Evolutionary conservation across 225 moss, liverwort and hornwort species (phyloP).

Genomic region (Rhytidiadelphus loreus): DNA sequence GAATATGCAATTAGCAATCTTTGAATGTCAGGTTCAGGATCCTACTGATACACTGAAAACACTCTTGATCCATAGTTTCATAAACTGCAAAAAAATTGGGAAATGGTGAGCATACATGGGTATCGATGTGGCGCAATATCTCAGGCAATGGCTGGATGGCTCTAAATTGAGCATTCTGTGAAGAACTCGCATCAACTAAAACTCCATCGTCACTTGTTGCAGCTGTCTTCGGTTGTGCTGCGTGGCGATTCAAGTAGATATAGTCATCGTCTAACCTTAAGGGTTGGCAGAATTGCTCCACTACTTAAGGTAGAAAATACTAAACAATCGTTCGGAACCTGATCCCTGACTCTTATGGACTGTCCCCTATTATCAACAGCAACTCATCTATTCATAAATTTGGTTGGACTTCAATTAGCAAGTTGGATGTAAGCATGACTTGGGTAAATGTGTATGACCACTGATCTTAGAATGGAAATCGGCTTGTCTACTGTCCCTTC

Average conservation of each 20-base stretch:
- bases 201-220: neutral
- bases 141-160: conserved; percentile 76
- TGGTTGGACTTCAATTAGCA: neutral
- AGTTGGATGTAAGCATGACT: neutral
- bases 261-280: neutral
- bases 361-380: neutral
- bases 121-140: conserved; percentile 69
- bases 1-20: neutral
- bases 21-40: neutral
- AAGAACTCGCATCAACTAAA: conserved; percentile 9
- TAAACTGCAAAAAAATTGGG: neutral
- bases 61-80: neutral
- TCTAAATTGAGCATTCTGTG: conserved; percentile 74
- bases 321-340: neutral
- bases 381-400: neutral
- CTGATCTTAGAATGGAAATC: neutral
- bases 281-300: neutral
- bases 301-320: neutral
- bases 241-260: neutral
- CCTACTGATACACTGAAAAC: neutral
- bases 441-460: neutral
- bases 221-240: conserved; percentile 11
- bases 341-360: neutral
- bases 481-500: neutral
- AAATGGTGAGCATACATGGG: conserved; percentile 38